phyloP scores from a whole-genome alignment of 495 filamentous ascomycete genomes.

The Talaromyces nanjingensis region DNA sequence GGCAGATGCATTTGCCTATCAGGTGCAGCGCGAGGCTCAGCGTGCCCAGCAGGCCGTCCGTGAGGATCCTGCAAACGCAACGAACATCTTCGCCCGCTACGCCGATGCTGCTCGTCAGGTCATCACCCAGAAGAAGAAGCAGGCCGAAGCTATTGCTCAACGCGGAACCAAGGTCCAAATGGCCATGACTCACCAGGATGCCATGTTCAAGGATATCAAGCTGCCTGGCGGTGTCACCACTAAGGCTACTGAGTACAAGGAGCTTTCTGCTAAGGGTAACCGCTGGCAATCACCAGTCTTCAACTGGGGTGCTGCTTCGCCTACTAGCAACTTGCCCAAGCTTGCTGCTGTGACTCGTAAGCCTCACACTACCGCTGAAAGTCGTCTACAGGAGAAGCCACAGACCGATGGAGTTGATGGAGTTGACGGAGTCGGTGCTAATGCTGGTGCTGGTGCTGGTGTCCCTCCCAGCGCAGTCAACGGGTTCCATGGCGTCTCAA shows the following conservation, averaged over 20 bases:
- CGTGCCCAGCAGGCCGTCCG: constrained; percentile 59
- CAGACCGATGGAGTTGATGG: not conserved
- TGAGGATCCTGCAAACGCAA: constrained; percentile 65
- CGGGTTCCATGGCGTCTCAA: not conserved
- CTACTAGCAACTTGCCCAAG: constrained; percentile 62
- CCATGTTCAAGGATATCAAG: constrained; percentile 80
- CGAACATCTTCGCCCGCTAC: constrained; percentile 86
- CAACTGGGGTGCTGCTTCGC: constrained; percentile 70
- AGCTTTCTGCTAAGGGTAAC: constrained; percentile 80
- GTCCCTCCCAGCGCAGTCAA: not conserved
- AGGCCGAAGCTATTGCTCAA: constrained; percentile 47
- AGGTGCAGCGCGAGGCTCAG: constrained; percentile 77
- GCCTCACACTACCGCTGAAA: constrained; percentile 36
- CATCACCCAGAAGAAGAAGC: constrained; percentile 63
- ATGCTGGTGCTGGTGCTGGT: not conserved
- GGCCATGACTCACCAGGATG: constrained; percentile 81
- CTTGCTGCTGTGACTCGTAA: constrained; percentile 63
- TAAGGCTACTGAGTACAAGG: constrained; percentile 92
- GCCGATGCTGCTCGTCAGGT: constrained; percentile 66
- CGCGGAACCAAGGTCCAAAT: constrained; percentile 66
- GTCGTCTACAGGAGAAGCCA: constrained; percentile 12
- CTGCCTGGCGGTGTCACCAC: constrained; percentile 85
- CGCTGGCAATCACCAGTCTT: constrained; percentile 95
- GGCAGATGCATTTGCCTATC: constrained; percentile 61
- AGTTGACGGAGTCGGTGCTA: not conserved